These are phyloP conservation scores for Rhizodiscina lignyota DNA, from an alignment of 495 filamentous ascomycete genomes.

Conservation along the genomic window DNA sequence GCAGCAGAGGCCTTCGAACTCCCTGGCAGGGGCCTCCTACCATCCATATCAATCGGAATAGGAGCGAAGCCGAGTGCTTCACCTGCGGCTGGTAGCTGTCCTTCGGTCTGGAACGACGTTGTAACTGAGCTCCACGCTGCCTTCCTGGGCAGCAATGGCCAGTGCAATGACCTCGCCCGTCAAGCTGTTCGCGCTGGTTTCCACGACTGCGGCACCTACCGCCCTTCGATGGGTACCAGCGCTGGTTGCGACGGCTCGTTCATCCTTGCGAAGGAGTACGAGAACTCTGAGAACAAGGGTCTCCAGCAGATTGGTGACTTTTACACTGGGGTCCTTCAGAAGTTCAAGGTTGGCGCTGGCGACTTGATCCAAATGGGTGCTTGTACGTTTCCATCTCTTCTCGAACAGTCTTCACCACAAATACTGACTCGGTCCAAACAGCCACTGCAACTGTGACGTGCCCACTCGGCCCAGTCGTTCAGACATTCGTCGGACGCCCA, in stretches of 20 bases:
- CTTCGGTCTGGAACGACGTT: constrained; percentile 11
- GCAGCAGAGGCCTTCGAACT: no score
- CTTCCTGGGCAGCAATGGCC: constrained; percentile 8
- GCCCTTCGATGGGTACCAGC: neutral
- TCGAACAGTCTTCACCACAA: neutral
- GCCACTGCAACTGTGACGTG: constrained; percentile 14
- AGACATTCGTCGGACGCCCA: constrained; percentile 11
- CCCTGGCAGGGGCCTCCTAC: no score
- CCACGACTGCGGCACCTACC: constrained; percentile 14
- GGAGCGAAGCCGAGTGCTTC: no score
- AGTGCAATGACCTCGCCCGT: constrained; percentile 15
- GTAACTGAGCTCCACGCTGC: constrained; percentile 6
- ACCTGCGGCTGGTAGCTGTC: constrained; percentile 8
- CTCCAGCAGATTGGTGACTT: constrained; percentile 4
- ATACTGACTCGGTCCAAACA: neutral
- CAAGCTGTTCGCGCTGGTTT: constrained; percentile 15
- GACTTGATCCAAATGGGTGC: constrained; percentile 16
- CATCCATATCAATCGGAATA: no score
- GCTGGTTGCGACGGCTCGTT: constrained; percentile 15
- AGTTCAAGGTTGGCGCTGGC: constrained; percentile 10
- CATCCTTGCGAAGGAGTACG: constrained; percentile 11
- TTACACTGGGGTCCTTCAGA: constrained; percentile 4
- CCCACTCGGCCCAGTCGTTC: constrained; percentile 9
- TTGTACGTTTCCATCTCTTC: constrained; percentile 5
- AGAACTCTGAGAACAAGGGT: constrained; percentile 9